A percentile compares a stretch with the other conserved stretches of the same genome.
These are phyloP conservation scores for Alternaria dauci DNA, from an alignment of 2,329 filamentous ascomycete genomes.

Conservation along the genomic window DNA sequence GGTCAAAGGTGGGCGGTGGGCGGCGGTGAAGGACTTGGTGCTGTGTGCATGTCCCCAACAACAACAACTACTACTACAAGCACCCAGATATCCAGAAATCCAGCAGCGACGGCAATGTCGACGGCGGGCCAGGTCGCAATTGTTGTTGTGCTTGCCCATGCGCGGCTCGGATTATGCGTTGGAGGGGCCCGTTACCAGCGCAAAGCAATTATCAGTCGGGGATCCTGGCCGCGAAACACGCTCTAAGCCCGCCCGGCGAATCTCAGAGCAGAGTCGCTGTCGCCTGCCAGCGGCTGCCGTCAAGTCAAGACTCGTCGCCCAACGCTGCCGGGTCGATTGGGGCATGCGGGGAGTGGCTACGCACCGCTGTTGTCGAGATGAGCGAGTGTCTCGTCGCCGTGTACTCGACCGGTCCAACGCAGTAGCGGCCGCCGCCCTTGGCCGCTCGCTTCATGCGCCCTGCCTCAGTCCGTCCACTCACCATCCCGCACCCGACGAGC, in stretches of 20 bases:
- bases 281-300: constrained; percentile 13
- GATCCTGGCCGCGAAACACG: constrained; percentile 32
- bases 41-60: constrained; percentile 33
- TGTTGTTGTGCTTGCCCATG: constrained; percentile 31
- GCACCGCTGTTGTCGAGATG: constrained; percentile 18
- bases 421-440: constrained; percentile 17
- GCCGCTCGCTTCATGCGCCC: constrained; percentile 10
- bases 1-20: constrained; percentile 15
- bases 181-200: constrained; percentile 35
- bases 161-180: constrained; percentile 27
- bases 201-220: constrained; percentile 37
- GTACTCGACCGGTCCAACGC: constrained; percentile 7
- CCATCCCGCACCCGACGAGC: background rate
- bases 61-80: background rate
- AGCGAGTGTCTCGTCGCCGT: constrained; percentile 13
- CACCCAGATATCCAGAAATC: constrained; percentile 17
- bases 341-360: constrained; percentile 24
- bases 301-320: constrained; percentile 11
- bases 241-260: constrained; percentile 26
- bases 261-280: constrained; percentile 17
- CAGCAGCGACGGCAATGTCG: constrained; percentile 15
- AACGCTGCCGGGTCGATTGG: constrained; percentile 12
- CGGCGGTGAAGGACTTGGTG: constrained; percentile 26
- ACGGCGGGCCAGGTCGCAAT: constrained; percentile 13
- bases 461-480: constrained; percentile 1